Conservation (phyloP, 352 stramenopile genomes). For the Pilasporangium apinafurcum region DNA sequence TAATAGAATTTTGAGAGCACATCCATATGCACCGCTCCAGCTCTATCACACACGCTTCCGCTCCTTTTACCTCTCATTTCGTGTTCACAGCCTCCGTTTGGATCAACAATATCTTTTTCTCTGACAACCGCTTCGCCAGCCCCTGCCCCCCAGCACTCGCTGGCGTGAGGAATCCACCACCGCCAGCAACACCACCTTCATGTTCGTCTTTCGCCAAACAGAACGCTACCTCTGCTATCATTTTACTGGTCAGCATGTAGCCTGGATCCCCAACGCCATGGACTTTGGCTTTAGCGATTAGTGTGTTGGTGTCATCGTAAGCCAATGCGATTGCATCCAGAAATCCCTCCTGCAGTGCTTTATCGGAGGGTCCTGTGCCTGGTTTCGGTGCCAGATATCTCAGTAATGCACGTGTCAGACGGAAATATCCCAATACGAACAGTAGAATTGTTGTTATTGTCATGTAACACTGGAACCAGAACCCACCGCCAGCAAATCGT, state of each 20-base stretch:
- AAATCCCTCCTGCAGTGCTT: conserved; percentile 58
- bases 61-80: no score
- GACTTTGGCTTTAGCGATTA: conserved; percentile 12
- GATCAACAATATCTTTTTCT: no score
- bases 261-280: conserved; percentile 20
- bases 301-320: conserved; percentile 19
- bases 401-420: conserved; percentile 43
- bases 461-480: conserved; percentile 18
- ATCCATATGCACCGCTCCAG: no score
- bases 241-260: conserved; percentile 31
- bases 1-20: no score
- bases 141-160: conserved; percentile 29
- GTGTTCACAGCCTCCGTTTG: no score
- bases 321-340: conserved; percentile 41
- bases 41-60: no score
- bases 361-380: conserved; percentile 60
- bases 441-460: conserved; percentile 19
- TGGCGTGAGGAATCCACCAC: conserved; percentile 35
- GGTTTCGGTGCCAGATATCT: conserved; percentile 49
- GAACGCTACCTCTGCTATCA: conserved; percentile 32
- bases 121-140: conserved; percentile 22
- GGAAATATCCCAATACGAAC: conserved; percentile 25
- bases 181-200: conserved; percentile 7
- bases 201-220: conserved; percentile 26
- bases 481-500: conserved; percentile 18